Conservation (phyloP, 2,329 filamentous ascomycete species). For the Alternaria sp. region DNA sequence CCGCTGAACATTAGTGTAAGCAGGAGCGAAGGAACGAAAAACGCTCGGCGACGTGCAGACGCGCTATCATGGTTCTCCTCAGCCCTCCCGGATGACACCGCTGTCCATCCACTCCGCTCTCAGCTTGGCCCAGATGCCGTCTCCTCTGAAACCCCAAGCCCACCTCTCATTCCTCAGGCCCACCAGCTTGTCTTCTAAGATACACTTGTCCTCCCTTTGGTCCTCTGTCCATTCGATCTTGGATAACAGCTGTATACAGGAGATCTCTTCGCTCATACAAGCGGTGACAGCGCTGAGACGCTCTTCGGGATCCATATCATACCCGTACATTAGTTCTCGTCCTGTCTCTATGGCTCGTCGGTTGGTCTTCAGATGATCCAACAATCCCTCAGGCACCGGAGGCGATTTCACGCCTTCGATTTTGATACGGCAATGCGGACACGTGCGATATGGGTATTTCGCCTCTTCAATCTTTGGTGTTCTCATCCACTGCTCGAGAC, state of each 20-base stretch:
- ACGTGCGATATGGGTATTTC: constrained; percentile 31
- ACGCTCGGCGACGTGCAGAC: not conserved
- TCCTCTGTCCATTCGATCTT: constrained; percentile 8
- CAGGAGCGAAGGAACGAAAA: not conserved
- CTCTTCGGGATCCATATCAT: constrained; percentile 22
- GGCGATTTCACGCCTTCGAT: constrained; percentile 22
- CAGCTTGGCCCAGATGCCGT: constrained; percentile 19
- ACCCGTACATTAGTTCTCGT: constrained; percentile 15
- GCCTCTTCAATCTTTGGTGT: constrained; percentile 32
- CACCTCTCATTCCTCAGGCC: constrained; percentile 23
- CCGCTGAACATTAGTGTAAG: not conserved
- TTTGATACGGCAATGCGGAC: constrained; percentile 32
- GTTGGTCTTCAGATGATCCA: constrained; percentile 16
- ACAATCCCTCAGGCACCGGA: not conserved
- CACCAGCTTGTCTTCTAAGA: constrained; percentile 15
- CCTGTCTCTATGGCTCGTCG: constrained; percentile 9
- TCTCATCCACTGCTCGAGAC: constrained; percentile 36
- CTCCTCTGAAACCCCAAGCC: constrained; percentile 28
- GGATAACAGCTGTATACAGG: constrained; percentile 20
- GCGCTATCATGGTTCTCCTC: not conserved
- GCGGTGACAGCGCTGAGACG: constrained; percentile 18
- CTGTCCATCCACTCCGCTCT: constrained; percentile 28
- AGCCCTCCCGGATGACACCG: constrained; percentile 14
- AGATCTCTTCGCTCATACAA: constrained; percentile 33
- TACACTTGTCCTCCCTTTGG: not conserved